phyloP scores from a whole-genome alignment of 345 rosid genomes.

The Sonneratia alba region DNA sequence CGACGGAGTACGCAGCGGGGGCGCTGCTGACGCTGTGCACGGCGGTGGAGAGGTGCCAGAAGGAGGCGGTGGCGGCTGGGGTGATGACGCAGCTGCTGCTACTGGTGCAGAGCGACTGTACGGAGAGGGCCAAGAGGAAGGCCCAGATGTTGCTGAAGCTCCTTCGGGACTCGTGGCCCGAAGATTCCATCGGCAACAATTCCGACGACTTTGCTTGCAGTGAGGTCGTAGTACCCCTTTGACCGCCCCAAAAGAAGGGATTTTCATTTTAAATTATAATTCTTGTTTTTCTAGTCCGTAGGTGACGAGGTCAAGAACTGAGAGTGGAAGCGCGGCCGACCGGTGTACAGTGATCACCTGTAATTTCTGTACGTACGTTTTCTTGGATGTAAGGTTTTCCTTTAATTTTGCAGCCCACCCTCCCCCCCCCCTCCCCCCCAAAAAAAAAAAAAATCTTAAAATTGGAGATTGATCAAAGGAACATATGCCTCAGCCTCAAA shows the following conservation, averaged over 20 bases:
- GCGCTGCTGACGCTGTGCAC: constrained; percentile 68
- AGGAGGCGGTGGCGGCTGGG: constrained; percentile 83
- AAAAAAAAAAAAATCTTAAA: no score
- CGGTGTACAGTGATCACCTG: constrained; percentile 19
- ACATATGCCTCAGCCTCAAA: no score
- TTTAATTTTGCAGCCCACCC: neutral
- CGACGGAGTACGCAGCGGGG: constrained; percentile 97
- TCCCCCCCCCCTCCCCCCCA: no score
- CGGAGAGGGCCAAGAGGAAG: constrained; percentile 93
- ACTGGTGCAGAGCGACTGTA: constrained; percentile 88
- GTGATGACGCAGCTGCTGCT: constrained; percentile 73
- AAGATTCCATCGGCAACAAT: constrained; percentile 34
- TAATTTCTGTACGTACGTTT: constrained; percentile 34
- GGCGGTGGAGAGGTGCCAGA: constrained; percentile 53
- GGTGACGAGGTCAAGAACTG: neutral
- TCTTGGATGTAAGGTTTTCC: constrained; percentile 29
- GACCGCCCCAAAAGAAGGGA: neutral
- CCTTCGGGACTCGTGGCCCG: constrained; percentile 81
- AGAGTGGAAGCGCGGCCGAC: neutral
- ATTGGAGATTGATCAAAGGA: no score
- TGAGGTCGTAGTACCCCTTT: constrained; percentile 59
- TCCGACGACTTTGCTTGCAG: constrained; percentile 66
- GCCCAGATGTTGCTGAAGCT: constrained; percentile 83
- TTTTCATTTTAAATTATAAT: constrained; percentile 5
- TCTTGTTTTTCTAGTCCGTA: constrained; percentile 10